Evolutionary conservation across 192 early-diverging fungal genomes (phyloP).

Genomic region (Spinellus fusiger): DNA sequence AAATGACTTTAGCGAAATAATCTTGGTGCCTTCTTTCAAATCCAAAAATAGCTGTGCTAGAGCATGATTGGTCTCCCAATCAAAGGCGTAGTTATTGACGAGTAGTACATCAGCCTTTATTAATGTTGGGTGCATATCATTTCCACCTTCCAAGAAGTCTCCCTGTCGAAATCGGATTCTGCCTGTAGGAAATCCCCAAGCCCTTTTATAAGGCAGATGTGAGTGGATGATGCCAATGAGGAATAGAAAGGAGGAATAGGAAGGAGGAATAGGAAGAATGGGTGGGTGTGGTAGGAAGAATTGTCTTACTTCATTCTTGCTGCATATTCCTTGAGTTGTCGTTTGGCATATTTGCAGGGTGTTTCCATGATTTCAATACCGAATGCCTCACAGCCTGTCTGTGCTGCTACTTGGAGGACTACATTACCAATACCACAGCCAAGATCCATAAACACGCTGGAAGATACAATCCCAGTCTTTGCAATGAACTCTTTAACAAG

Average conservation of each 20-base stretch:
- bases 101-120: constrained; percentile 84
- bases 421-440: constrained; percentile 96
- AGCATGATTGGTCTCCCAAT: constrained; percentile 74
- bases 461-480: constrained; percentile 53
- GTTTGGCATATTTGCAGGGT: constrained; percentile 69
- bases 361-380: constrained; percentile 93
- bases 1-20: constrained; percentile 86
- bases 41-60: constrained; percentile 86
- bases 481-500: constrained; percentile 83
- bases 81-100: constrained; percentile 96
- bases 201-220: constrained; percentile 17
- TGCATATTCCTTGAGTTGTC: constrained; percentile 80
- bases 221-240: background rate
- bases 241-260: background rate
- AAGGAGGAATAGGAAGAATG: background rate
- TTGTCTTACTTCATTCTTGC: constrained; percentile 60
- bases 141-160: constrained; percentile 77
- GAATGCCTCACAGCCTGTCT: constrained; percentile 71
- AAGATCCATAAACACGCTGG: constrained; percentile 86
- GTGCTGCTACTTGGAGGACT: constrained; percentile 90
- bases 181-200: constrained; percentile 55
- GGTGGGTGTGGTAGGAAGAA: no score
- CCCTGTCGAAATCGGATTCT: constrained; percentile 64
- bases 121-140: constrained; percentile 61
- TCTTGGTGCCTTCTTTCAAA: constrained; percentile 77